Percentiles rank a stretch among this genome's conserved stretches.
These are phyloP conservation scores for Lentinula novae-zelandiae DNA, from an alignment of 1,284 basidiomycete species.

Conservation along the genomic window DNA sequence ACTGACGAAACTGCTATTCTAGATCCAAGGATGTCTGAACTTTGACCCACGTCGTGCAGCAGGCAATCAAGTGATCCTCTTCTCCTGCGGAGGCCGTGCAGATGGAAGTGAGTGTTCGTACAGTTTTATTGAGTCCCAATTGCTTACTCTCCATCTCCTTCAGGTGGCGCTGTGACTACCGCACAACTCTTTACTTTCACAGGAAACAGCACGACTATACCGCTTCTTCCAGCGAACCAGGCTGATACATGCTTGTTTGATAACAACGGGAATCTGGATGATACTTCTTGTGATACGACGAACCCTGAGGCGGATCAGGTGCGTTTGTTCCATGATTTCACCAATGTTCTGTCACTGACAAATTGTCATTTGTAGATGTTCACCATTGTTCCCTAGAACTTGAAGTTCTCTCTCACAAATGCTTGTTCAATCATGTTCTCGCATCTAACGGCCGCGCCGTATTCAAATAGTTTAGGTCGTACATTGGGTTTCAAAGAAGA, in stretches of 20 bases:
- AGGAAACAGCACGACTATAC: conserved; percentile 10
- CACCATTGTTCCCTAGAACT: neutral
- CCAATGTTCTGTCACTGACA: neutral
- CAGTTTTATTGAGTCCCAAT: neutral
- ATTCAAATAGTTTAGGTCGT: too few relatives aligned
- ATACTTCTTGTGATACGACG: conserved; percentile 8
- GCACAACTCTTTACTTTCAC: conserved; percentile 23
- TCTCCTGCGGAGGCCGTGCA: conserved; percentile 24
- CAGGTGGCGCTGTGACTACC: conserved; percentile 19
- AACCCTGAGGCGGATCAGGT: conserved; percentile 7
- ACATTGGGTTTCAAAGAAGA: too few relatives aligned
- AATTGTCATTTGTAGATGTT: neutral
- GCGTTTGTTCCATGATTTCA: neutral
- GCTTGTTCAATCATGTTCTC: too few relatives aligned
- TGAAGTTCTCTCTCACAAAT: too few relatives aligned
- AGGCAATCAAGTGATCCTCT: conserved; percentile 21
- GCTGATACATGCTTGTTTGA: conserved; percentile 13
- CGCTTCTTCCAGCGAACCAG: conserved; percentile 11
- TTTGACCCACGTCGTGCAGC: conserved; percentile 21
- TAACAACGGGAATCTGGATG: conserved; percentile 14
- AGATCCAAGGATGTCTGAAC: conserved; percentile 20
- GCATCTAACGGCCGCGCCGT: too few relatives aligned
- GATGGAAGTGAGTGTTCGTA: conserved; percentile 18
- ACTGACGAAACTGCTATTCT: neutral
- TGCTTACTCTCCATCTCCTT: neutral